phyloP scores from a whole-genome alignment of 2,329 filamentous ascomycete species.

The Cyanodermella asteris region DNA sequence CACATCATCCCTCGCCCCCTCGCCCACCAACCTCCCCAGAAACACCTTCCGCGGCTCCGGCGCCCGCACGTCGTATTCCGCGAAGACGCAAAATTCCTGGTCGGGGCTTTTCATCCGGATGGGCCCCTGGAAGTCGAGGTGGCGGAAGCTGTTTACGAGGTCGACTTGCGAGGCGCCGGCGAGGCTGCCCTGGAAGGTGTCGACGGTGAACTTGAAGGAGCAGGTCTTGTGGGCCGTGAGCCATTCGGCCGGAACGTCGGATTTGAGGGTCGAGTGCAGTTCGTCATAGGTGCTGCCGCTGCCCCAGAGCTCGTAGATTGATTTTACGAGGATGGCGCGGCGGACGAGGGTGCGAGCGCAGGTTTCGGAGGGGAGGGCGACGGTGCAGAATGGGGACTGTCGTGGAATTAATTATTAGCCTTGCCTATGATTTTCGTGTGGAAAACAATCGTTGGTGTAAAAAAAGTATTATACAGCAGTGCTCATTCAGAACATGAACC shows the following conservation, averaged over 20 bases:
- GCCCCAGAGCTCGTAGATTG: slow-evolving; percentile 81
- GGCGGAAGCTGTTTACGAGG: slow-evolving; percentile 65
- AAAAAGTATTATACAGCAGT: too few relatives aligned
- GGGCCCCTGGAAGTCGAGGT: slow-evolving; percentile 54
- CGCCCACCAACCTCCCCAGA: slow-evolving; percentile 49
- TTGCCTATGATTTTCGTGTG: too few relatives aligned
- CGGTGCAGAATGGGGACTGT: slow-evolving; percentile 74
- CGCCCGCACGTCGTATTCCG: slow-evolving; percentile 46
- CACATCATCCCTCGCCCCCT: slow-evolving; percentile 44
- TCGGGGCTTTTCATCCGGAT: slow-evolving; percentile 58
- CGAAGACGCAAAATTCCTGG: slow-evolving; percentile 57
- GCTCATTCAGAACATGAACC: too few relatives aligned
- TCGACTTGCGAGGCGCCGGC: slow-evolving; percentile 38
- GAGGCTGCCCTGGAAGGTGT: slow-evolving; percentile 60
- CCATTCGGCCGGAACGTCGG: slow-evolving; percentile 43
- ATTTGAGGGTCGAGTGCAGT: slow-evolving; percentile 44
- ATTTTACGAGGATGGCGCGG: slow-evolving; percentile 62
- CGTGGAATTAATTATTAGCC: slow-evolving; percentile 7
- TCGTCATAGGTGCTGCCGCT: slow-evolving; percentile 41
- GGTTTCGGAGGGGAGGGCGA: slow-evolving; percentile 42
- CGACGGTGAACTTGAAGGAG: slow-evolving; percentile 68
- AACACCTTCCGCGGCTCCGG: slow-evolving; percentile 39
- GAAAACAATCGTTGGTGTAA: too few relatives aligned
- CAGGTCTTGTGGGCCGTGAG: slow-evolving; percentile 33
- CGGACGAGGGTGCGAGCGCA: slow-evolving; percentile 45